Evolutionary conservation across 768 basidiomycete genomes (phyloP).

Genomic region (Collybia nuda): DNA sequence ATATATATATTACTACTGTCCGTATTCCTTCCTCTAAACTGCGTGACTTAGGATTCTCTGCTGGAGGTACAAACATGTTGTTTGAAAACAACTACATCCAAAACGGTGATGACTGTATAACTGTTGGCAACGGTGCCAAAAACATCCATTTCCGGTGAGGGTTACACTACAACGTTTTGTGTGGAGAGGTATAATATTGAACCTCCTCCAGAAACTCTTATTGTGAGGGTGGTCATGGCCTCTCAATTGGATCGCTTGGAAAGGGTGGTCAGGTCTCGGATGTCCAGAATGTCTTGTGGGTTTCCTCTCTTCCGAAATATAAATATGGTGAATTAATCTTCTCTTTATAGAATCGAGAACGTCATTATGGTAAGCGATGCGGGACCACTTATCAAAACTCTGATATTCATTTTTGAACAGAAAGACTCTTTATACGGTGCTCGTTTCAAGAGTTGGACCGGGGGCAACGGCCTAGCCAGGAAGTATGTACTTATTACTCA

Average conservation of each 20-base stretch:
- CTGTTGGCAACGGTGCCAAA: constrained; percentile 55
- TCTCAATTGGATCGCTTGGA: constrained; percentile 57
- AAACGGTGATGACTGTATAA: constrained; percentile 65
- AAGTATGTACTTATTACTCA: constrained; percentile 37
- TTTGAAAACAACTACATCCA: constrained; percentile 58
- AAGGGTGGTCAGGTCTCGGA: constrained; percentile 45
- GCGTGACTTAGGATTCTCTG: constrained; percentile 42
- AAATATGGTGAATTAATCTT: not conserved
- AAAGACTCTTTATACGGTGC: constrained; percentile 54
- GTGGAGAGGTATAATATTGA: too few relatives aligned
- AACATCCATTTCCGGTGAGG: constrained; percentile 49
- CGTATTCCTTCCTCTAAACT: not conserved
- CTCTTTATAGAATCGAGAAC: constrained; percentile 38
- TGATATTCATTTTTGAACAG: constrained; percentile 21
- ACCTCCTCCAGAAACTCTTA: constrained; percentile 38
- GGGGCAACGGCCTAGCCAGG: constrained; percentile 55
- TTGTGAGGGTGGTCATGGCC: constrained; percentile 59
- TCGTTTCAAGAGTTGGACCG: constrained; percentile 70
- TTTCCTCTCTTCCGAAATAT: not conserved
- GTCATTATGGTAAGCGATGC: constrained; percentile 35
- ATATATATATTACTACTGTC: not conserved
- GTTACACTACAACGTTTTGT: too few relatives aligned
- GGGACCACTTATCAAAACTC: not conserved
- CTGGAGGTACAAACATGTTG: constrained; percentile 53
- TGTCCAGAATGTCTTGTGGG: constrained; percentile 58